Conservation (phyloP, 495 filamentous ascomycete genomes). For the Venustampulla echinocandica region DNA sequence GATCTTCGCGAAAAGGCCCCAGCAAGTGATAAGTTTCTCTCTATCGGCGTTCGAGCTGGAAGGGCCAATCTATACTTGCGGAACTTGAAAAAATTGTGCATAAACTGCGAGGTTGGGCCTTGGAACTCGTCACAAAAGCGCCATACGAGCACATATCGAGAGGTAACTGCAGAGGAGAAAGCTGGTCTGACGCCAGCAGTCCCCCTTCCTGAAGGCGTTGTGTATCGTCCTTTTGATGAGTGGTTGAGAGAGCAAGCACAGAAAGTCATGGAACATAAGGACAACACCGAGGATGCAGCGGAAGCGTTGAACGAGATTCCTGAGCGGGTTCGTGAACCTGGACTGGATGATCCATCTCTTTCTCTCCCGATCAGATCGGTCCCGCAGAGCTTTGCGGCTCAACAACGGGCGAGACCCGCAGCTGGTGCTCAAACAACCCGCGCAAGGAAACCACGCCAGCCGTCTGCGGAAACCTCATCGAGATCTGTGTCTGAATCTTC, state of each 20-base stretch:
- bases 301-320: conserved; percentile 1
- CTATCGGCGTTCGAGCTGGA: conserved; percentile 14
- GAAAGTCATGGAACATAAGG: not conserved
- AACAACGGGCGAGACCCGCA: conserved; percentile 36
- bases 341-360: not conserved
- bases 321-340: not conserved
- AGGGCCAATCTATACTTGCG: conserved; percentile 10
- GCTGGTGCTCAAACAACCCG: conserved; percentile 21
- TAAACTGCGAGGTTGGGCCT: conserved; percentile 38
- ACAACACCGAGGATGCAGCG: not conserved
- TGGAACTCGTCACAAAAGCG: conserved; percentile 32
- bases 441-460: conserved; percentile 25
- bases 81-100: conserved; percentile 24
- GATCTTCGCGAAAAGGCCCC: conserved; percentile 43
- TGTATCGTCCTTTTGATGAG: conserved; percentile 52
- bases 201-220: conserved; percentile 56
- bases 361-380: conserved; percentile 28
- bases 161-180: conserved; percentile 62
- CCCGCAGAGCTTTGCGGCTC: conserved; percentile 50
- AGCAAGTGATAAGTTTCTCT: conserved; percentile 20
- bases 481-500: conserved; percentile 16
- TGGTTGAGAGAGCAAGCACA: conserved; percentile 16
- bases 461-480: conserved; percentile 15
- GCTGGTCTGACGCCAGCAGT: conserved; percentile 60
- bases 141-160: conserved; percentile 54